phyloP scores from a whole-genome alignment of 1,284 basidiomycete genomes.

The Ganoderma lingzhi region DNA sequence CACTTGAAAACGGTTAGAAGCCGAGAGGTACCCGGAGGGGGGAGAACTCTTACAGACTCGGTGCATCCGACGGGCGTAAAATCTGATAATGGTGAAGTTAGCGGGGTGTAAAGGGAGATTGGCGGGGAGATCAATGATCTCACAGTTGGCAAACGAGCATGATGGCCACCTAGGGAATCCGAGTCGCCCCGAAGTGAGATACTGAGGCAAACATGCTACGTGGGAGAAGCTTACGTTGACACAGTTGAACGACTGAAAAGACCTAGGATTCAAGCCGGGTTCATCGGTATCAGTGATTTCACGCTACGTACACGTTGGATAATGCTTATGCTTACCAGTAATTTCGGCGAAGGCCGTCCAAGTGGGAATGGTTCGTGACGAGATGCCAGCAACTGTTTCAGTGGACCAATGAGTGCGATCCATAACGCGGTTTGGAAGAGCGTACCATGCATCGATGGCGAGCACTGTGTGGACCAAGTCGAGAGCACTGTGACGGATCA shows the following conservation, averaged over 20 bases:
- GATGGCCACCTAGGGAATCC: background rate
- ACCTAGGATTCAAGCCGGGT: background rate
- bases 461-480: background rate
- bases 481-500: background rate
- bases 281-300: background rate
- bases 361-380: background rate
- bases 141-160: background rate
- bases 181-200: background rate
- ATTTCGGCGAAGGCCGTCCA: background rate
- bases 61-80: background rate
- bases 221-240: background rate
- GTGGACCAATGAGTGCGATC: background rate
- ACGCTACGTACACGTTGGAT: background rate
- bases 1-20: background rate
- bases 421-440: background rate
- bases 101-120: background rate
- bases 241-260: background rate
- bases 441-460: background rate
- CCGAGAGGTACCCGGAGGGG: background rate
- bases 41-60: background rate
- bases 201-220: background rate
- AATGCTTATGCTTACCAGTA: background rate
- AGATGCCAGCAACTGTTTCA: background rate
- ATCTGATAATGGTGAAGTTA: background rate
- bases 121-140: background rate